Conservation (phyloP, 768 basidiomycete species). For the Nevesoporus exiguus region DNA sequence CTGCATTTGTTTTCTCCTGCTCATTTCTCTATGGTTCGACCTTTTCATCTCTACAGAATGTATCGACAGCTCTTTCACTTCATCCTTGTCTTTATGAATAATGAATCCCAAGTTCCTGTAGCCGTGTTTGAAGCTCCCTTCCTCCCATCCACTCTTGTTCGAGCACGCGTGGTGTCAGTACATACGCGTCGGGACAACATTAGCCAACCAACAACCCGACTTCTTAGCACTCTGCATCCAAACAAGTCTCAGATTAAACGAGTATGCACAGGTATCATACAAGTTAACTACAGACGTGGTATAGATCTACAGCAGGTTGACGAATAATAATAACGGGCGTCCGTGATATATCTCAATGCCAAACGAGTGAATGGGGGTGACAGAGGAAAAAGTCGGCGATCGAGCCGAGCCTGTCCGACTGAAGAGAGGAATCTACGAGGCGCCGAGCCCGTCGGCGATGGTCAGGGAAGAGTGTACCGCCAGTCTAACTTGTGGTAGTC, state of each 20-base stretch:
- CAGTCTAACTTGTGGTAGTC: constrained; percentile 17
- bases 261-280: constrained; percentile 14
- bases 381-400: not conserved
- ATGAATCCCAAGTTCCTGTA: constrained; percentile 9
- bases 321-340: constrained; percentile 12
- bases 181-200: no score
- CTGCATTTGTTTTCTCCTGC: constrained; percentile 15
- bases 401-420: not conserved
- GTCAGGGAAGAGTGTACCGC: constrained; percentile 7
- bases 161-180: no score
- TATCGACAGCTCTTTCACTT: constrained; percentile 24
- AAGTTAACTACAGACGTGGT: constrained; percentile 1
- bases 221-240: not conserved
- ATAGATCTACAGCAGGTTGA: constrained; percentile 20
- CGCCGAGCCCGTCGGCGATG: constrained; percentile 9
- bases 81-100: constrained; percentile 16
- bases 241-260: not conserved
- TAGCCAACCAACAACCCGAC: not conserved
- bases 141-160: no score
- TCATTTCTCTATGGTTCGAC: constrained; percentile 7
- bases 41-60: constrained; percentile 17
- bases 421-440: constrained; percentile 9
- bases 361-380: constrained; percentile 10
- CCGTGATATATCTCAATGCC: constrained; percentile 6
- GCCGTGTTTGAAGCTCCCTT: not conserved